Evolutionary conservation across 768 basidiomycete genomes (phyloP).

Genomic region (Tylopilus plumbeoviolaceoides): DNA sequence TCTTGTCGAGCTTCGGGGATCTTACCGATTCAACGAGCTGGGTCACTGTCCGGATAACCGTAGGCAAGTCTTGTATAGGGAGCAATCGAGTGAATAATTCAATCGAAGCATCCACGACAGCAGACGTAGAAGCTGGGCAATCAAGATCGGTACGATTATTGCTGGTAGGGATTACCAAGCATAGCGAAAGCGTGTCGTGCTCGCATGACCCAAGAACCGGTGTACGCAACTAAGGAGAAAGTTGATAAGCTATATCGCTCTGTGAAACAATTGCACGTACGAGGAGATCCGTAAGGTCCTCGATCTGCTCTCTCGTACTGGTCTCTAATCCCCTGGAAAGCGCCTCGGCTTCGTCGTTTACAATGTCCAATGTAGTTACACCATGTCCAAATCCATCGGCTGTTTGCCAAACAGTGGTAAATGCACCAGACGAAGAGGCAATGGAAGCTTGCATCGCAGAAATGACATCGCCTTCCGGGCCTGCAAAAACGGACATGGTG

Average conservation of each 20-base stretch:
- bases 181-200: conserved; percentile 77
- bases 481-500: conserved; percentile 76
- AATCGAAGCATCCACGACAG: conserved; percentile 87
- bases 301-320: conserved; percentile 73
- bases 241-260: neutral
- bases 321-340: conserved; percentile 13
- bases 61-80: conserved; percentile 66
- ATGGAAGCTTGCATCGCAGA: conserved; percentile 91
- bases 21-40: conserved; percentile 61
- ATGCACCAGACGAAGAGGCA: conserved; percentile 76
- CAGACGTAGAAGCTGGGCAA: conserved; percentile 72
- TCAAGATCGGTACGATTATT: conserved; percentile 48
- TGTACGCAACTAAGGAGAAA: conserved; percentile 39
- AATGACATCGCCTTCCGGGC: conserved; percentile 77
- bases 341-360: conserved; percentile 39
- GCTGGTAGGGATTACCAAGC: conserved; percentile 43
- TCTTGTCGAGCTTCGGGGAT: conserved; percentile 81
- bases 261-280: conserved; percentile 39
- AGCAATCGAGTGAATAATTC: conserved; percentile 79
- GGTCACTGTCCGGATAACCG: conserved; percentile 50
- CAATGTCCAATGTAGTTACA: conserved; percentile 64
- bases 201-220: conserved; percentile 84
- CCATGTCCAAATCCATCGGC: conserved; percentile 92
- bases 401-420: conserved; percentile 82
- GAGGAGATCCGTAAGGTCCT: conserved; percentile 72